These are phyloP conservation scores for Pseudocercospora crystallina DNA, from an alignment of 2,329 filamentous ascomycete genomes.

Conservation along the genomic window DNA sequence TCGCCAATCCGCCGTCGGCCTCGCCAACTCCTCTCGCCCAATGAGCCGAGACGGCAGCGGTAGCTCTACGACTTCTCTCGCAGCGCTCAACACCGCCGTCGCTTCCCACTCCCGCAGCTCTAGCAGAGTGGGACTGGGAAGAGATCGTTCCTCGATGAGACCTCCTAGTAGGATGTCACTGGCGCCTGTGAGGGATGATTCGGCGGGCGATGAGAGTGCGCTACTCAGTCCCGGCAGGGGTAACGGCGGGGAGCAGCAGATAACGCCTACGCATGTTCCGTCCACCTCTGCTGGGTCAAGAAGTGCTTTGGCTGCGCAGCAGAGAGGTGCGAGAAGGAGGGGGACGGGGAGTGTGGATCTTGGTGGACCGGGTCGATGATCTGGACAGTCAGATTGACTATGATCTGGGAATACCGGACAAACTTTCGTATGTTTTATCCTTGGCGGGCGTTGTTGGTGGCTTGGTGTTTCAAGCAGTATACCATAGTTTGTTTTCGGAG, in stretches of 20 bases:
- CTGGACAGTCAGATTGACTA: neutral
- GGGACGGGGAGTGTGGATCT: constrained; percentile 10
- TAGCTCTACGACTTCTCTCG: constrained; percentile 17
- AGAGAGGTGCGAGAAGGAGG: constrained; percentile 9
- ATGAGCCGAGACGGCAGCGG: constrained; percentile 26
- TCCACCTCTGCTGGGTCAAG: constrained; percentile 14
- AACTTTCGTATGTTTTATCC: neutral
- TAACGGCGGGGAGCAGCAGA: constrained; percentile 7
- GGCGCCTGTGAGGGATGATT: constrained; percentile 6
- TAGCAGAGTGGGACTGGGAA: constrained; percentile 16
- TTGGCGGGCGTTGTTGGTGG: no score
- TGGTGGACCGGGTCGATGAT: constrained; percentile 7
- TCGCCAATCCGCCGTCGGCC: constrained; percentile 11
- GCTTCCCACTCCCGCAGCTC: constrained; percentile 15
- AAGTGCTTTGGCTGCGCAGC: constrained; percentile 11
- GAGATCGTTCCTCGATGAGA: constrained; percentile 11
- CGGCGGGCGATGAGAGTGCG: neutral
- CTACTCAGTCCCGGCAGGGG: constrained; percentile 9
- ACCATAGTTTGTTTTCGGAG: neutral
- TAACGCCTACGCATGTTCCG: constrained; percentile 22
- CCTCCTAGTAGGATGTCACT: constrained; percentile 21
- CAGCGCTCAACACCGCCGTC: constrained; percentile 14
- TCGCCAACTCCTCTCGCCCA: constrained; percentile 16
- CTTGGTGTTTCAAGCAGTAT: no score
- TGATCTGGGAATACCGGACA: neutral